Base-by-base conservation (phyloP, 2,329 filamentous ascomycete species). In the Microsporum audouinii region DNA sequence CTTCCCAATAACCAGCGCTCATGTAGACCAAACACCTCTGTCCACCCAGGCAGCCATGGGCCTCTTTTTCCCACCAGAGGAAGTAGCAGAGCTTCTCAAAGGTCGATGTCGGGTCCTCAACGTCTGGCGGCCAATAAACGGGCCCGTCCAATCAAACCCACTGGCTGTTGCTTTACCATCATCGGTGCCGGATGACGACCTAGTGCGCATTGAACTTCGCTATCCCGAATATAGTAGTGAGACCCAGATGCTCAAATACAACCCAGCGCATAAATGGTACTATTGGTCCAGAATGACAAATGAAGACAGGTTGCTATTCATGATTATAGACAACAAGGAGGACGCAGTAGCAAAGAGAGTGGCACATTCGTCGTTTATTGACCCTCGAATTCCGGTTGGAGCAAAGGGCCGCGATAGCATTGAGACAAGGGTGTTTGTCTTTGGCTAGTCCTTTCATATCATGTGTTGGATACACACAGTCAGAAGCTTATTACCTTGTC, bases 381-480 rank as follows among this genome's bases (percentile, higher is more conserved):
- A 96, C 71, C 86, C 88, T 1, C 78, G 86, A 63, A 89, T 88
- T 0, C 82, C 84, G 2, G 75, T 79, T 17, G 87, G 86, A 53
- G 89, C 88, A 3, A 84, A 85, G 65, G 82, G 82, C 0, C 81
- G 91, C 65, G 88, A 95, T 78, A 95, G 90, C 71, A 95, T 96
- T 71, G 91, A 96, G 74, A 88, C 96, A 14, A 81, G 91, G 67
- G 85, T 88, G 39, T 78, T 96, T 72, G 88, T 96, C 0, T 95
- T 96, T 79, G 88, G 87, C 17, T 77, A 66, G 67, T 12, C 23
- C 10, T 41, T 27, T 14, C 49, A 33, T 17, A 23, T 4, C 7
- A 23, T 27, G 45, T 17, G 45, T 10, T 10, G 23, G 14, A 33
- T 29, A 12, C 45, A 43, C 45, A 49, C 45, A 23, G 7, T 10